A percentile compares a stretch with the other conserved stretches of the same genome.
Conservation (phyloP, 768 basidiomycete genomes). For the Ramaria sp. region DNA sequence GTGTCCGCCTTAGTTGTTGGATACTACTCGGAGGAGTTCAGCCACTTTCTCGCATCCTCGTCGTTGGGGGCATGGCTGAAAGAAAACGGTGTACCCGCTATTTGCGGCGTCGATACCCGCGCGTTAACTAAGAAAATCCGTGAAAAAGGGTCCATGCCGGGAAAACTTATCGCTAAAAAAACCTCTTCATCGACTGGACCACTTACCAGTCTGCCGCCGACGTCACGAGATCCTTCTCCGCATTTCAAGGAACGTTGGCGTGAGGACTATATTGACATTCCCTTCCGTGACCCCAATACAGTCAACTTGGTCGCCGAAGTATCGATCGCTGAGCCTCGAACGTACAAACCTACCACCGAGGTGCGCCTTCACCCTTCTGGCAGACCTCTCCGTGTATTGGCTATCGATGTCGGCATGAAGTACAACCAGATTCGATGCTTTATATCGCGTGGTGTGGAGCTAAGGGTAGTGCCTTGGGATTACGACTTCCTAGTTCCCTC, state of each 20-base stretch:
- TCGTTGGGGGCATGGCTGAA: slow-evolving; percentile 89
- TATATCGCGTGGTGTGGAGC: slow-evolving; percentile 79
- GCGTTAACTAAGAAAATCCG: slow-evolving; percentile 94
- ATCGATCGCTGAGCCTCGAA: slow-evolving; percentile 55
- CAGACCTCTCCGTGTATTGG: slow-evolving; percentile 72
- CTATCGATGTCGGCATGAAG: slow-evolving; percentile 99
- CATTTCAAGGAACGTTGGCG: slow-evolving; percentile 52
- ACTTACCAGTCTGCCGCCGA: slow-evolving; percentile 26
- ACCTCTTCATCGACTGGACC: slow-evolving; percentile 25
- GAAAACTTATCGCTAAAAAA: slow-evolving; percentile 64
- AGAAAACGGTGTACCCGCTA: slow-evolving; percentile 88
- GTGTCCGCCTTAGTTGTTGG: slow-evolving; percentile 85
- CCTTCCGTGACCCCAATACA: slow-evolving; percentile 81
- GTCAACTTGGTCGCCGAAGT: slow-evolving; percentile 88
- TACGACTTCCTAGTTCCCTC: slow-evolving; percentile 65
- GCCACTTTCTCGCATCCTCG: slow-evolving; percentile 86
- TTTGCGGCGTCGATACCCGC: slow-evolving; percentile 94
- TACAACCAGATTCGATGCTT: slow-evolving; percentile 99
- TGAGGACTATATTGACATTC: slow-evolving; percentile 71
- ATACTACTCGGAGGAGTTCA: slow-evolving; percentile 89
- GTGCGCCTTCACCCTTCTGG: slow-evolving; percentile 64
- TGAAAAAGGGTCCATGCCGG: slow-evolving; percentile 89
- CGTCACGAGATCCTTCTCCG: slow-evolving; percentile 44
- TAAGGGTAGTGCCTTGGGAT: slow-evolving; percentile 97
- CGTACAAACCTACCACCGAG: slow-evolving; percentile 51